Evolutionary conservation across 768 basidiomycete genomes (phyloP), one percentile per base, ranked within the genome.

Genomic region (Russula ochroleuca): DNA sequence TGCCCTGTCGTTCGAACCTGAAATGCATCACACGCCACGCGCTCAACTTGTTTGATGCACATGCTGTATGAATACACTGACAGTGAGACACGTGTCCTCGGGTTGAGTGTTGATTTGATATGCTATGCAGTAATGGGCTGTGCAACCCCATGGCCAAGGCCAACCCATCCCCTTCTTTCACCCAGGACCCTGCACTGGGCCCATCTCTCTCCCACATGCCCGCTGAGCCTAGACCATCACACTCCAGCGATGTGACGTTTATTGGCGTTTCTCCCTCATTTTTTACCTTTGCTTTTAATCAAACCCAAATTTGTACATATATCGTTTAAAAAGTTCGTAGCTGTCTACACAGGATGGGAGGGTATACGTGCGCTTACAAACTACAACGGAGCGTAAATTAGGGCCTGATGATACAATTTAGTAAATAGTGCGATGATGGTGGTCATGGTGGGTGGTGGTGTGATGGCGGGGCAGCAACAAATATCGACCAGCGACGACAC

Each of bases 401-500:
- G 4, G 40, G 47, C 28, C 13, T 43, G 10, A 51, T 33, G 51
- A 48, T 64, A 59, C 23, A 31, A 54, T 59, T 49, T 9, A 31
- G 52, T 51, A 23, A 31, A 25, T 45, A 51, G 21, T 45, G 57
- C 45, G 10, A 54, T 59, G 62, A 54, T 38, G 33, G 35, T 63
- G 17, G 14, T 53, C 21, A 6, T 59, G 48, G 19, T n/a, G 10
- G 49, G 37, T 51, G 25, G 35, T 47, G 50, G 15, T 23, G 17
- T 41, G 15, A 41, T 41, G 17, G 19, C 4, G 10, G 33, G 35
- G 31, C 19, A 10, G 11, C 28, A 31, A 35, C 33, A 54, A 4
- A 47, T 49, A 59, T 64, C 63, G 63, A 59, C 63, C 63, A 64
- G 63, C 63, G 63, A 64, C 53, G 52, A 43, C 21, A 49, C 17